A percentile compares a stretch with the other conserved stretches of the same genome.
Conservation (phyloP, 2,329 filamentous ascomycete genomes). For the Ambrosiella cleistominuta region DNA sequence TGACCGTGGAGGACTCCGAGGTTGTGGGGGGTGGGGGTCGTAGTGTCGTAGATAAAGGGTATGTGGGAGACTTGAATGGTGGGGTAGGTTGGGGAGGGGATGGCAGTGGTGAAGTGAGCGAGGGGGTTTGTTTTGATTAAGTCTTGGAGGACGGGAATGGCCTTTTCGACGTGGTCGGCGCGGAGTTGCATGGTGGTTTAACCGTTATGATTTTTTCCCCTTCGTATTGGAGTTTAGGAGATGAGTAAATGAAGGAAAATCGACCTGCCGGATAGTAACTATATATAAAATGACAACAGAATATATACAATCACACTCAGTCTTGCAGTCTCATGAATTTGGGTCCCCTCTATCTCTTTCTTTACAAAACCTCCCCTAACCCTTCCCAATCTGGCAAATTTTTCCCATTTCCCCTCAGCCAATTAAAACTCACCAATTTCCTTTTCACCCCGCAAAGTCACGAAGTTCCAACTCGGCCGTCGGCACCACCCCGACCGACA, state of each 20-base stretch:
- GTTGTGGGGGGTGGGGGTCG: conserved; percentile 24
- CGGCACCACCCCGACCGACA: too few relatives aligned
- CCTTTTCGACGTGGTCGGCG: conserved; percentile 32
- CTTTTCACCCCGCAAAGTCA: neutral
- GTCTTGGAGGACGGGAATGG: conserved; percentile 30
- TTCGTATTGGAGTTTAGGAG: neutral
- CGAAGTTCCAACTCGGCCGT: too few relatives aligned
- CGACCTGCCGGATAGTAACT: too few relatives aligned
- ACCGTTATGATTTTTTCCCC: too few relatives aligned
- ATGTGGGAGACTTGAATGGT: conserved; percentile 43
- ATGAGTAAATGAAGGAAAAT: neutral
- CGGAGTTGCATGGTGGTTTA: conserved; percentile 38
- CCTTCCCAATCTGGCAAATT: neutral
- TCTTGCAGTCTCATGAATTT: neutral
- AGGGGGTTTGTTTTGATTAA: conserved; percentile 43
- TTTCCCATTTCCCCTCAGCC: neutral
- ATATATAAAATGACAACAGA: too few relatives aligned
- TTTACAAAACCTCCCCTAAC: neutral
- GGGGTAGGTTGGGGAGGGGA: conserved; percentile 30
- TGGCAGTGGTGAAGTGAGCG: conserved; percentile 44
- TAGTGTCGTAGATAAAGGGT: conserved; percentile 39
- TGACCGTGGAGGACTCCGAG: conserved; percentile 38
- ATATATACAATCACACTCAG: too few relatives aligned
- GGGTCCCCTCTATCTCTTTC: neutral
- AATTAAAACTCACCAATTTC: neutral